Evolutionary conservation across 1,139 yeast species (phyloP), one percentile per base, ranked within the genome.

Genomic region (Yamadazyma atlantica): DNA sequence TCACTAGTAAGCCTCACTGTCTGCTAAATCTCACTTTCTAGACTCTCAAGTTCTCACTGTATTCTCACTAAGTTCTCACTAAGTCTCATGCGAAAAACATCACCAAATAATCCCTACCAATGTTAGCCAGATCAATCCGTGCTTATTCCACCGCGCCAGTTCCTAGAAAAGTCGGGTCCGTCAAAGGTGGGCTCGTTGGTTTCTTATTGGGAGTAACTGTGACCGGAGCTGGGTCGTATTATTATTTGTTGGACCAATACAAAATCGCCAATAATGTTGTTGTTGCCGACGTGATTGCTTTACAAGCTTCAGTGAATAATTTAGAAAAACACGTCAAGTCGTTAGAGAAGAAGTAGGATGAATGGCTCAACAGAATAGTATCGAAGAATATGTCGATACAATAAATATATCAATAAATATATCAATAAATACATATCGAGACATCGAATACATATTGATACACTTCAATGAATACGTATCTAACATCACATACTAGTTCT

Each of bases 141-240:
- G 39, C 64, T 22, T 67, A 66, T 49, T 57, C 75, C 19, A 42
- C 48, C 5, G 43, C 34, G 15, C 30, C 30, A 28, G 21, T 38
- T 9, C 38, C 40, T 49, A 70, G 64, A 47, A 70, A 62, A 48
- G 69, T 77, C 12, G 84, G 85, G 9, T 78, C 82, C 25, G 68
- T 83, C 51, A 78, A 82, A 57, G 89, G 87, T 11, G 85, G 85
- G 3, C 62, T 82, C 37, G 62, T 82, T 39, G 96, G 96, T 2
- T 87, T 87, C 60, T 71, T 87, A 43, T 69, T 82, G 28, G 96
- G 96, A 33, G 85, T 84, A 32, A 71, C 87, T 17, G 60, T 73
- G 45, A 83, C 95, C 18, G 92, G 95, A 2, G 77, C 75, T 39
- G 86, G 78, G 8, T 81, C 92, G 10, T 87, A 86, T 66, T 83